Conservation (phyloP, 2,329 filamentous ascomycete species). For the Fusarium phyllophilum region DNA sequence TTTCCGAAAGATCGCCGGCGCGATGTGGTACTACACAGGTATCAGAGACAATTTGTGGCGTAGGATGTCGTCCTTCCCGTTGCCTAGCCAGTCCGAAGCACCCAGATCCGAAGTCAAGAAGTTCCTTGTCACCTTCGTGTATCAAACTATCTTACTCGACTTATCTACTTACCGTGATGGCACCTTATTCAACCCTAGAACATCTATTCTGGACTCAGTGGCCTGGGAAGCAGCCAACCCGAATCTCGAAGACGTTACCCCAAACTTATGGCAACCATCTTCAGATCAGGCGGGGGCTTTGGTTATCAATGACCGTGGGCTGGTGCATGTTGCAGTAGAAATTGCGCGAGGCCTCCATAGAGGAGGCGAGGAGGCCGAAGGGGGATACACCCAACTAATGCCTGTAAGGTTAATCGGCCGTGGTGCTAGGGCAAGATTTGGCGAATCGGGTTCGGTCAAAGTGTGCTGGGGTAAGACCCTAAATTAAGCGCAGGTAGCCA, state of each 20-base stretch:
- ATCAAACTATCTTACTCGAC: not conserved
- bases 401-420: not conserved
- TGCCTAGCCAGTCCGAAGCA: not conserved
- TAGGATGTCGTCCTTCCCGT: not conserved
- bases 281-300: not conserved
- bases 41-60: not conserved
- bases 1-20: not conserved
- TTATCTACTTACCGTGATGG: not conserved
- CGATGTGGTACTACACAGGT: not conserved
- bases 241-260: not conserved
- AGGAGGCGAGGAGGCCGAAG: not conserved
- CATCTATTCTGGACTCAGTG: too few species aligned
- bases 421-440: not conserved
- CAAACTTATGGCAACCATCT: not conserved
- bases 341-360: fast-evolving
- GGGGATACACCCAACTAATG: not conserved
- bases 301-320: not conserved
- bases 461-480: not conserved
- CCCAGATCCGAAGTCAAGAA: not conserved
- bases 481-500: not conserved
- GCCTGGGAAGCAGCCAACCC: not conserved
- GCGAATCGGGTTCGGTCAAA: not conserved
- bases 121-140: not conserved
- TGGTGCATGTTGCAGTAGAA: not conserved
- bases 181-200: not conserved